Percentiles rank a stretch among this genome's conserved stretches.
These are phyloP conservation scores for Harrya chromipes DNA, from an alignment of 768 basidiomycete genomes.

Conservation along the genomic window DNA sequence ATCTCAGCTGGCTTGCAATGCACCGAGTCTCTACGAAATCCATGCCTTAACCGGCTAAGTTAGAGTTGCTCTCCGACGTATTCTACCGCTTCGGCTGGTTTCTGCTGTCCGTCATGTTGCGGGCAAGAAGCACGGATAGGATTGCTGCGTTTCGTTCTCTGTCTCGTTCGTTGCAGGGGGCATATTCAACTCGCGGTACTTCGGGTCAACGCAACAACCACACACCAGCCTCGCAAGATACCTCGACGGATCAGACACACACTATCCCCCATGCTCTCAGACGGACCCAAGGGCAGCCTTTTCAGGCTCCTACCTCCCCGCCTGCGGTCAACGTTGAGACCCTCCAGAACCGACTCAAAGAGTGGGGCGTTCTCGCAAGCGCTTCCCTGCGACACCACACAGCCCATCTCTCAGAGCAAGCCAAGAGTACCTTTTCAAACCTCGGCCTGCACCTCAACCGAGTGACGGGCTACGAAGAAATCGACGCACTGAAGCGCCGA, in stretches of 20 bases:
- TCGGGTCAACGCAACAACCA: slow-evolving; percentile 2
- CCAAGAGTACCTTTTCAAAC: slow-evolving; percentile 62
- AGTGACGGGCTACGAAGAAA: slow-evolving; percentile 89
- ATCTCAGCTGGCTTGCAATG: no score
- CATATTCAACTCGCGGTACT: slow-evolving; percentile 8
- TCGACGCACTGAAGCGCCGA: slow-evolving; percentile 73
- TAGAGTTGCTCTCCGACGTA: not conserved
- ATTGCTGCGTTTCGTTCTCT: slow-evolving; percentile 7
- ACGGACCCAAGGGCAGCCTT: not conserved
- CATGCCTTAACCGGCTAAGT: not conserved
- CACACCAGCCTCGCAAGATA: slow-evolving; percentile 2
- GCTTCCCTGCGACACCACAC: slow-evolving; percentile 45
- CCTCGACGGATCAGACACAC: slow-evolving; percentile 1
- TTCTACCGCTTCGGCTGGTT: not conserved
- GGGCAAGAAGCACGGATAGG: slow-evolving; percentile 6
- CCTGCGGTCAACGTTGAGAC: slow-evolving; percentile 26
- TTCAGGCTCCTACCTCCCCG: not conserved
- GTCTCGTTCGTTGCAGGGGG: slow-evolving; percentile 8
- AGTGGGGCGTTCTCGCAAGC: slow-evolving; percentile 43
- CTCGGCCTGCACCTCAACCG: slow-evolving; percentile 80
- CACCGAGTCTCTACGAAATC: no score
- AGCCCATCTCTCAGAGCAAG: slow-evolving; percentile 54
- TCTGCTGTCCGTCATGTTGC: slow-evolving; percentile 17
- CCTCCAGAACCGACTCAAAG: slow-evolving; percentile 37
- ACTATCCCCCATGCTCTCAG: not conserved